Conservation (phyloP, 2,329 filamentous ascomycete species). For the Talaromyces sp. region DNA sequence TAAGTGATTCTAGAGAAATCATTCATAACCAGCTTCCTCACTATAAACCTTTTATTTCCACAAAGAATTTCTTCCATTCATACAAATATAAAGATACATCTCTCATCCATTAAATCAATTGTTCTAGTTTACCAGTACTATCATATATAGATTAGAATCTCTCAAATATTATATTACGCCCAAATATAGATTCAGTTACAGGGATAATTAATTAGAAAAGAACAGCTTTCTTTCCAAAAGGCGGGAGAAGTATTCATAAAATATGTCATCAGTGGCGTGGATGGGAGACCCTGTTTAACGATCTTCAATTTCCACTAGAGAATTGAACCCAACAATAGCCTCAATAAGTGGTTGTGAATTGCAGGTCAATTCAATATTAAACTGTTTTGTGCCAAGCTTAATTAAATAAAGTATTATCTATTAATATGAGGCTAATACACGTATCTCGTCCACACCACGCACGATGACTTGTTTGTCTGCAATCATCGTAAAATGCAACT, state of each 20-base stretch:
- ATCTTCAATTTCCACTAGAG: neutral
- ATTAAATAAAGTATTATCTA: no score
- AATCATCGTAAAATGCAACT: no score
- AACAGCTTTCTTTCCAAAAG: neutral
- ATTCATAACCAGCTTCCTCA: no score
- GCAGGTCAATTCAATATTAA: no score
- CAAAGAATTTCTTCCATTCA: neutral
- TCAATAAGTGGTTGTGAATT: no score
- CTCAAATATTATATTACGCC: neutral
- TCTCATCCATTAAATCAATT: neutral
- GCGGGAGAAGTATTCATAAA: neutral
- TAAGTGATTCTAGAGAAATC: neutral
- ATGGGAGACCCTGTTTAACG: neutral
- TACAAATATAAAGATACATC: neutral
- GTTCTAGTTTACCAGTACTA: neutral
- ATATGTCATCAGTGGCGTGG: neutral
- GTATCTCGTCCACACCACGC: no score
- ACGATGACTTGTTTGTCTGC: no score
- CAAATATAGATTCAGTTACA: neutral
- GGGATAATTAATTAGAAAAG: neutral
- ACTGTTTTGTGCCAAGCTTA: no score
- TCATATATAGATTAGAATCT: neutral
- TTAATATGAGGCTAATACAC: no score
- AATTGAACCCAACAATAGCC: neutral
- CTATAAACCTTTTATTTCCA: neutral